Evolutionary conservation across 139 green algal species (phyloP), one percentile per base, ranked within the genome.

Genomic region (Tetraselmis chui): DNA sequence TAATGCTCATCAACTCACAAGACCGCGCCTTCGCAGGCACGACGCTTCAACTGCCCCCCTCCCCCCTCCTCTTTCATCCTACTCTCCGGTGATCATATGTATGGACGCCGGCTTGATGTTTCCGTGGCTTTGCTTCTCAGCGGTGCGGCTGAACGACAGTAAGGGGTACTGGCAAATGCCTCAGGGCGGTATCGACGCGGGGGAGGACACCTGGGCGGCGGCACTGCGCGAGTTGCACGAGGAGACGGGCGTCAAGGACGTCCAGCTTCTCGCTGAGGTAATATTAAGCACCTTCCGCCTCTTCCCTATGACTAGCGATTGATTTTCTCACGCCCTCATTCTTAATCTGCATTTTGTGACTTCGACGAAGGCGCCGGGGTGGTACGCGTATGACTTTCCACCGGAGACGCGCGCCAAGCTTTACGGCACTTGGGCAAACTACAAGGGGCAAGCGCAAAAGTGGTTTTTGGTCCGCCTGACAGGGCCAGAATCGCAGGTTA

Each of bases 401-500:
- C 27, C 58, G 23, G 29, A 32, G 59, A 23, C 31, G 5, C 74
- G 59, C 18, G 45, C 29, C 27, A 80, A 31, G 59, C 30, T 84
- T 2, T 11, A 28, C 2, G 31, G 25, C 23, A 11, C 59, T 2
- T 83, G 32, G 29, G n/a, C 24, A 11, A 80, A 80, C 2, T 82
- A 76, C 31, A 27, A 25, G 2, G 80, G 80, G 2, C 80, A 84
- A 59, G 75, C 58, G 75, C 80, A 84, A 29, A 80, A 84, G 58
- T 84, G 80, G 80, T 84, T 84, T 24, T 23, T 84, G 75, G 22
- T 84, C 11, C 58, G 80, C n/a, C 80, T 84, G 30, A 84, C 80
- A 23, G 80, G 80, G 1, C 30, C 74, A 1, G 59, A 80, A 1
- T 22, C 26, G 29, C n/a, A 81, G 29, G 59, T 84, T n/a, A n/a